These are phyloP conservation scores for Lachnellula arida DNA, from an alignment of 2,329 filamentous ascomycete species.

Conservation along the genomic window DNA sequence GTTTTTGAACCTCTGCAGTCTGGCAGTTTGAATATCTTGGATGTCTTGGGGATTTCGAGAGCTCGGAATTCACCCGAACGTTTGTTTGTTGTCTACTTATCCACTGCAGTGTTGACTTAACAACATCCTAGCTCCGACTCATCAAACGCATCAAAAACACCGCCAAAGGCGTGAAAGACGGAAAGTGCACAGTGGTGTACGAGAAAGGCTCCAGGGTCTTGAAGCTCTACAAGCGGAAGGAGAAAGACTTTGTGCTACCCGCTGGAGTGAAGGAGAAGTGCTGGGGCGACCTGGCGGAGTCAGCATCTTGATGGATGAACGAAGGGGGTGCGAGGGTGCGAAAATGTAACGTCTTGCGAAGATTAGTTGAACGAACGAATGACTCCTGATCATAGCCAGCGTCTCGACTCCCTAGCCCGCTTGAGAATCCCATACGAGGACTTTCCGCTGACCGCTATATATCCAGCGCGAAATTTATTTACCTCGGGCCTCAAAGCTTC, in stretches of 20 bases:
- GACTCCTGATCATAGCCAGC: conserved; percentile 37
- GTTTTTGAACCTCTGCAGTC: too few relatives aligned
- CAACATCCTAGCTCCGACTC: neutral
- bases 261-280: conserved; percentile 1
- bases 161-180: conserved; percentile 10
- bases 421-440: conserved; percentile 39
- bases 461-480: too few relatives aligned
- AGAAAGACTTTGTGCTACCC: conserved; percentile 2
- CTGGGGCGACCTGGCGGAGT: neutral
- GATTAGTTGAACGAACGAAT: too few relatives aligned
- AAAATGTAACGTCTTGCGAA: too few relatives aligned
- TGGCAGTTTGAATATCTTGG: too few relatives aligned
- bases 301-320: too few relatives aligned
- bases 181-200: conserved; percentile 11
- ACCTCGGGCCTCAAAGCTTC: too few relatives aligned
- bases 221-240: conserved; percentile 2
- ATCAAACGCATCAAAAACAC: neutral
- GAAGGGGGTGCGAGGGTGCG: too few relatives aligned
- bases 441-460: conserved; percentile 43
- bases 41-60: too few relatives aligned
- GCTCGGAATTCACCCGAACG: too few relatives aligned
- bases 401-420: conserved; percentile 35
- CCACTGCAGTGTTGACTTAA: too few relatives aligned
- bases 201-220: conserved; percentile 1
- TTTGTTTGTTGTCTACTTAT: too few relatives aligned